Base-by-base conservation (phyloP, 305 asterid genomes). In the Fraxinus baroniana region DNA sequence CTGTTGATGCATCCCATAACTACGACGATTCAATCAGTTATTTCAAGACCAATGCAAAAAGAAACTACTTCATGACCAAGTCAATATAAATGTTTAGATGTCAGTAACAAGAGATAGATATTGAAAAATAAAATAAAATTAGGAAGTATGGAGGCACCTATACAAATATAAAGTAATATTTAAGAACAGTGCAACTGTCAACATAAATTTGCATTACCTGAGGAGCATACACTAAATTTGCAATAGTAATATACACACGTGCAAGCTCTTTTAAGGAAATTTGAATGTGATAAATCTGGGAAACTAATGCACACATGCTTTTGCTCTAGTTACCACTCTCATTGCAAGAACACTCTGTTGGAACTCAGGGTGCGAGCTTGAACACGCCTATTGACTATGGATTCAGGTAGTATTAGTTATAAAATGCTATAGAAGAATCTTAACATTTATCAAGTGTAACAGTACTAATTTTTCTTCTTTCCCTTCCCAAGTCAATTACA, bases 1-100 rank as follows among this genome's bases (percentile, higher is more conserved):
- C 97, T 3, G 94, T 93, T 76, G 94, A 74, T 9, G 89, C 99
- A 91, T 95, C 99, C 99, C 99, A 95, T 87, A 94, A 88, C 99
- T 95, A 90, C 86, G 85, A 87, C 72, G 79, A 85, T 89, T 78
- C 84, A 80, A 72, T 80, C 82, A 78, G 77, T 68, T 62, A 79
- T 13, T 46, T 79, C 78, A 83, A 33, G 39, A 81, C 57, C 44
- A 82, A 83, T 74, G 76, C 81, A 77, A 33, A 74, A 78, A 74
- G 24, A 44, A 41, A 15, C 46, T 49, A 80, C 76, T 39, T 30
- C 35, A 80, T 22, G 75, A 26, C 28, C 28, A 26, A 26, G 28
- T 33, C 55, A 73, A 76, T 35, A 72, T 62, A 37, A 72, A 78
- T 39, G 79, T 44, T 62, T 76, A 46, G 79, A 66, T 36, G 62